Base-by-base conservation (phyloP, 495 filamentous ascomycete genomes). In the Hyaloscypha hepaticicola region DNA sequence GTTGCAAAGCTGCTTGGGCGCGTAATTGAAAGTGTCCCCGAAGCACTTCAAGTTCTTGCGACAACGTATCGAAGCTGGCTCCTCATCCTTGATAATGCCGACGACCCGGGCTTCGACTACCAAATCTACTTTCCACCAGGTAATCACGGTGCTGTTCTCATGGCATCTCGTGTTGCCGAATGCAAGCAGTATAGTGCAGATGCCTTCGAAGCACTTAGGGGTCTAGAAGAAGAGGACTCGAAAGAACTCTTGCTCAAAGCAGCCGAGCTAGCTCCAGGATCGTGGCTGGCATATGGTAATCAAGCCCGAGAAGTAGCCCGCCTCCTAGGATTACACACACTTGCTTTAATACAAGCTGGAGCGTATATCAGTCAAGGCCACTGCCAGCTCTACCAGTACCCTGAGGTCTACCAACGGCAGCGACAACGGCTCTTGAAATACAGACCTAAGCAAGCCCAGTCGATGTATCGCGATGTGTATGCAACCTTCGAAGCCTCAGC, bases 291-390 rank as follows among this genome's bases (percentile, higher is more conserved):
- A 11, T 28, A 61, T 27, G 51, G 60, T 27, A 58, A 66, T 24
- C 56, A 62, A n/a, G 75, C 73, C 3, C 53, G 67, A 19, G 29
- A 29, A 34, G 76, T 81, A 34, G 70, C 72, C 27, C 22, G 63
- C 14, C 69, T 67, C 14, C 60, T 81, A 31, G 74, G 73, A 4
- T 78, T 60, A 33, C 55, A 78, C 12, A 73, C 77, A 6, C 70
- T 78, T 25, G 76, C 77, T 25, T 50, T 79, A 12, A 67, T 79
- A n/a, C 74, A 78, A 45, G 77, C 79, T 12, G 76, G 74, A 1
- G 72, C 68, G 26, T 70, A 74, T 26, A 77, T 77, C 49, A 31
- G 16, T 1, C 21, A 61, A 28, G 66, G 66, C 21, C 64, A 70
- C 48, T 76, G 72, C 58, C 55, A 60, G 16, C 53, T 70, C 19